Conservation (phyloP, 2,329 filamentous ascomycete genomes). For the Monilinia laxa region DNA sequence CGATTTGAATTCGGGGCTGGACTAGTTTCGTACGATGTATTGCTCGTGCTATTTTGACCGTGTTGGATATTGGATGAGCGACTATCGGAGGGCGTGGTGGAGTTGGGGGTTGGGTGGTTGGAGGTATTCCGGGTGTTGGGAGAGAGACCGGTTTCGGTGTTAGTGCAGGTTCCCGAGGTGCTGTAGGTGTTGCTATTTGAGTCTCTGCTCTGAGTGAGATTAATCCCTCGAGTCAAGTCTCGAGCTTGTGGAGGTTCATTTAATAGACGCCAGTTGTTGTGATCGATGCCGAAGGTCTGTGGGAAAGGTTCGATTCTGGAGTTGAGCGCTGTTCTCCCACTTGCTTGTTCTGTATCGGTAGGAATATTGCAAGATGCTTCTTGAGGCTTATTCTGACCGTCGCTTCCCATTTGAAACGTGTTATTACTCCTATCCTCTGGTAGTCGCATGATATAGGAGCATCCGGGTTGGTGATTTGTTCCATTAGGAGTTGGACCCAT, state of each 20-base stretch:
- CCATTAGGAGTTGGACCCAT: constrained; percentile 16
- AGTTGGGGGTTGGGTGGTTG: constrained; percentile 59
- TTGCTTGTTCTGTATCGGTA: background rate
- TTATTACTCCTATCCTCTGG: constrained; percentile 9
- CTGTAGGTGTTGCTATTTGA: constrained; percentile 22
- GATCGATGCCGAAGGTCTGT: constrained; percentile 19
- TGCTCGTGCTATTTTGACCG: constrained; percentile 42
- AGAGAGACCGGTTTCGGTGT: constrained; percentile 34
- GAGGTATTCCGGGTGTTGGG: constrained; percentile 41
- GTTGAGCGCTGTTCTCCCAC: constrained; percentile 12
- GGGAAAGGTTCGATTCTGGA: constrained; percentile 22
- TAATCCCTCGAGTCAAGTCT: background rate
- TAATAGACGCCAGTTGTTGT: constrained; percentile 29
- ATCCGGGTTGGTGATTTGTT: constrained; percentile 25
- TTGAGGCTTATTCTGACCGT: background rate
- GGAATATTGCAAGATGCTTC: background rate
- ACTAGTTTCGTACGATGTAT: constrained; percentile 53
- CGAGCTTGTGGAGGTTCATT: constrained; percentile 19
- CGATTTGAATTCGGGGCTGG: constrained; percentile 43
- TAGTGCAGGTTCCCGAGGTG: constrained; percentile 44
- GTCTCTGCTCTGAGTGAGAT: background rate
- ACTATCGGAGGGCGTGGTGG: constrained; percentile 51
- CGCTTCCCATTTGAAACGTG: background rate
- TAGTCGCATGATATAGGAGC: constrained; percentile 26
- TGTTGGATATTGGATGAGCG: constrained; percentile 28